Percentiles rank a stretch among this genome's conserved stretches.
These are phyloP conservation scores for Haberlea rhodopensis DNA, from an alignment of 257 asterid species.

Conservation along the genomic window DNA sequence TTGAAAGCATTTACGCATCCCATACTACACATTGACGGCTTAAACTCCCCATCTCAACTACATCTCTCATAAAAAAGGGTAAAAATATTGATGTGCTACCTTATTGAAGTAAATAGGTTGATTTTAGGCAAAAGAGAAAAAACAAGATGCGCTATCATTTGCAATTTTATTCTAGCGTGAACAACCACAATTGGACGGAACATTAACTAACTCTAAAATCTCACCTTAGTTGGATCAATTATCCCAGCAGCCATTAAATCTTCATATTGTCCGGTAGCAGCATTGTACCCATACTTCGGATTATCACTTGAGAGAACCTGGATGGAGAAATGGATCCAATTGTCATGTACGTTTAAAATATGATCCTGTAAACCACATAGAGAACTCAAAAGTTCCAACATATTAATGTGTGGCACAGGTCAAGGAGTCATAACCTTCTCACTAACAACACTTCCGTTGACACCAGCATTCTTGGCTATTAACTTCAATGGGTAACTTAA, in stretches of 20 bases:
- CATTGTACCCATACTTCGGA: conserved; percentile 55
- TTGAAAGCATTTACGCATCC: too few species aligned
- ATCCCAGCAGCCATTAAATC: conserved; percentile 61
- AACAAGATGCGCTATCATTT: too few species aligned
- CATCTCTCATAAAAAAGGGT: too few species aligned
- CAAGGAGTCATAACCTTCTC: conserved; percentile 39
- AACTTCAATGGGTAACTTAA: conserved; percentile 57
- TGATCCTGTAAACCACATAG: neutral
- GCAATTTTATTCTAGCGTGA: too few species aligned
- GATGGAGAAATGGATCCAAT: neutral
- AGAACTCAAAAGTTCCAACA: neutral
- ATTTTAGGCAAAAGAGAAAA: too few species aligned
- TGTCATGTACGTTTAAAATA: neutral
- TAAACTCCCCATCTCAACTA: too few species aligned
- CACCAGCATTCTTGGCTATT: conserved; percentile 63
- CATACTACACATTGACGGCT: too few species aligned
- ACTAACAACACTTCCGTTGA: conserved; percentile 52
- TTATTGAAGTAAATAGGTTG: too few species aligned
- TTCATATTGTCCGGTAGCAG: conserved; percentile 54
- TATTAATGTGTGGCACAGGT: neutral
- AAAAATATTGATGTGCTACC: too few species aligned
- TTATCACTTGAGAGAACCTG: conserved; percentile 51
- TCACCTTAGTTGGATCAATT: conserved; percentile 60
- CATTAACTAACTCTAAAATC: neutral
- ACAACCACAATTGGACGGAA: neutral